Evolutionary conservation across 169 alveolate genomes (phyloP).

Genomic region (Eimeria praecox): DNA sequence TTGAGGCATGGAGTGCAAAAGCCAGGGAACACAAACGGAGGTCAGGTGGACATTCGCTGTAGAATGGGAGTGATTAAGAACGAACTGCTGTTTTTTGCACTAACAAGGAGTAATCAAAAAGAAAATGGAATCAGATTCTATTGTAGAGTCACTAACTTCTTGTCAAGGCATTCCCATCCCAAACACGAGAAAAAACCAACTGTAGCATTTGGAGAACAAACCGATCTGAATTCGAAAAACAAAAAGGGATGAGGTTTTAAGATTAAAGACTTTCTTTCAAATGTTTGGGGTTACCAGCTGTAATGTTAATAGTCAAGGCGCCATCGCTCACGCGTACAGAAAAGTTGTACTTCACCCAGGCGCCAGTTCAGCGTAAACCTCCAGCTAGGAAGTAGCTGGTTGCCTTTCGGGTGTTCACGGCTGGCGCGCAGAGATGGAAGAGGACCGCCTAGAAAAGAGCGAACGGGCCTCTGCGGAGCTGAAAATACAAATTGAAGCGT

Average conservation of each 20-base stretch:
- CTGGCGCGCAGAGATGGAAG: slow-evolving; percentile 31
- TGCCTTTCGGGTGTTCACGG: not conserved
- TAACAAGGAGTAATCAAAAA: not conserved
- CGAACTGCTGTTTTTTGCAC: not conserved
- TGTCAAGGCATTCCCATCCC: not conserved
- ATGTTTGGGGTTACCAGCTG: not conserved
- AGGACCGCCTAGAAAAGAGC: slow-evolving; percentile 43
- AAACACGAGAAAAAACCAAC: not conserved
- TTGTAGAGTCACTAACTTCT: not conserved
- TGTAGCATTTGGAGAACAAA: not conserved
- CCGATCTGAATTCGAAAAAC: not conserved
- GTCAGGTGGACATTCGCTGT: not conserved
- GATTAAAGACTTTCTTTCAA: not conserved
- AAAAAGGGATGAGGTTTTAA: not conserved
- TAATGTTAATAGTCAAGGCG: not conserved
- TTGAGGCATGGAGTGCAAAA: not conserved
- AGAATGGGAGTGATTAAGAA: not conserved
- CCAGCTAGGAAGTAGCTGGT: not conserved
- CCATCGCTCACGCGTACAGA: not conserved
- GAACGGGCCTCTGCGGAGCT: slow-evolving; percentile 29
- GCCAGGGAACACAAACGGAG: not conserved
- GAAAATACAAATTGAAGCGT: not conserved
- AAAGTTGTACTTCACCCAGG: not conserved
- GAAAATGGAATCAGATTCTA: not conserved
- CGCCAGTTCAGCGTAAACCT: not conserved